Base-by-base conservation (phyloP, 2,329 filamentous ascomycete genomes). In the Dactylonectria estremocensis region DNA sequence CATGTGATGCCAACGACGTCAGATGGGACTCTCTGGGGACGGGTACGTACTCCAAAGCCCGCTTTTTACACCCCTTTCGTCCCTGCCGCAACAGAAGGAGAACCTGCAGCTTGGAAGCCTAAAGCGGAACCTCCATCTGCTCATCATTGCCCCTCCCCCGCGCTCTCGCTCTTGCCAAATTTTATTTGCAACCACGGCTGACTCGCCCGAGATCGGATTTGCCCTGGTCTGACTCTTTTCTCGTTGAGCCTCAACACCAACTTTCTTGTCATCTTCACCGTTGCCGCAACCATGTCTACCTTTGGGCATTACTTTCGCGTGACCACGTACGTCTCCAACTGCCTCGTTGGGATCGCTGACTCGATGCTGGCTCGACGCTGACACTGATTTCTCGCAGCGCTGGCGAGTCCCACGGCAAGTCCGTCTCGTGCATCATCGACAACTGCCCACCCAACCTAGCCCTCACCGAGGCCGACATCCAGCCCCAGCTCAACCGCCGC, bases 381-480 rank as follows among this genome's bases (percentile, higher is more conserved):
- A 52, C 40, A 18, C 53, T 53, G 16, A 50, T 49, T 43, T 7
- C 20, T 20, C 46, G 11, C 64, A 72, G 84, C 76, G 85, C 83
- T 72, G 85, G 85, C 78, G 85, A 87, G 78, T 97, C 93, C 64
- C 95, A 98, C 84, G 97, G 95, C 85, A 92, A 91, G 77, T 95
- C 93, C 35, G 95, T 98, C 77, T 95, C 95, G 78, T 97, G 94
- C 85, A 98, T 98, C 77, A 92, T 98, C 82, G 95, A 98, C 80
- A 95, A 95, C 76, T 93, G 91, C 78, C 96, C 95, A 40, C 95
- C 96, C 14, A 93, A 94, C 76, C 92, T 98, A 87, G 85, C 91
- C 76, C 90, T 98, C 80, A 92, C 90, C 69, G 95, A 97, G 82
- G 87, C 85, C 61, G 94, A 97, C 78, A 97, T 98, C 79, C 95